Evolutionary conservation across 805 yeast species (phyloP).

Genomic region (Ogataea naganishii): DNA sequence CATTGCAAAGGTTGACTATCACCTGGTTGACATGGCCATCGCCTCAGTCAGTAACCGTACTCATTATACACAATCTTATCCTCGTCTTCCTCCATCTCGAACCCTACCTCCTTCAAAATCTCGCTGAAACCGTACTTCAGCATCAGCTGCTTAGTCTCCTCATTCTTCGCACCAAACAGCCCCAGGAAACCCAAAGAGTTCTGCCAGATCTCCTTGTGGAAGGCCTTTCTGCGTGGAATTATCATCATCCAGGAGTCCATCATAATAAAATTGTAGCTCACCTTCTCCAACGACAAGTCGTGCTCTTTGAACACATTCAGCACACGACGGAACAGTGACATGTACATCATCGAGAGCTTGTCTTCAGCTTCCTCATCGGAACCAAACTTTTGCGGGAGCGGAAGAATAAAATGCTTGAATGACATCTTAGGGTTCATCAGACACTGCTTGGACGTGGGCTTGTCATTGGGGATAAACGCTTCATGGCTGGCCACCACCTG

Average conservation of each 20-base stretch:
- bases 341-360: conserved; percentile 56
- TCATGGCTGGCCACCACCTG: conserved; percentile 32
- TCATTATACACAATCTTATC: conserved; percentile 46
- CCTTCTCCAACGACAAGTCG: conserved; percentile 26
- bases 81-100: conserved; percentile 43
- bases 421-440: conserved; percentile 52
- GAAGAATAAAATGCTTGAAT: conserved; percentile 78
- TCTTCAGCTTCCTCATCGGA: conserved; percentile 43
- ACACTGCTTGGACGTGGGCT: conserved; percentile 38
- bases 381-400: conserved; percentile 35
- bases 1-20: too few species aligned
- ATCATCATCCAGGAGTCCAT: conserved; percentile 78
- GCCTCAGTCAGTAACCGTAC: conserved; percentile 41
- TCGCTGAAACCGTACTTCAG: conserved; percentile 35
- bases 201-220: conserved; percentile 49
- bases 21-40: too few species aligned
- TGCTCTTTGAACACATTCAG: conserved; percentile 57
- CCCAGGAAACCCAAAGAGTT: conserved; percentile 82
- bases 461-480: conserved; percentile 45
- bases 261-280: conserved; percentile 76
- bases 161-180: conserved; percentile 63
- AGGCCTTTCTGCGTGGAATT: conserved; percentile 67
- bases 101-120: conserved; percentile 61
- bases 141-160: conserved; percentile 41
- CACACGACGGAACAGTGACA: conserved; percentile 62